Evolutionary conservation across 192 early-diverging fungal species (phyloP).

Genomic region (Coemansia sp.): DNA sequence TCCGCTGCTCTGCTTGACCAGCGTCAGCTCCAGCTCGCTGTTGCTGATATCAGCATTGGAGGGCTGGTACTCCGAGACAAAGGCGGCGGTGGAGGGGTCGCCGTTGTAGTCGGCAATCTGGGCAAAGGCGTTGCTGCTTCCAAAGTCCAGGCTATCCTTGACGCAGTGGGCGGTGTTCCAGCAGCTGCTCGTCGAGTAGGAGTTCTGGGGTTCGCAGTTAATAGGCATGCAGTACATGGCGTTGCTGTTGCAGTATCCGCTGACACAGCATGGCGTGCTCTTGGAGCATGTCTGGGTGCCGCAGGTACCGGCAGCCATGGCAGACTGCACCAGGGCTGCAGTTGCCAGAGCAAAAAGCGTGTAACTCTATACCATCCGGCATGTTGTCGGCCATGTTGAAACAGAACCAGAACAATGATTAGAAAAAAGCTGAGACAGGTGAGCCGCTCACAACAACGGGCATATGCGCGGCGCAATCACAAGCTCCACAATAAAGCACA

Average conservation of each 20-base stretch:
- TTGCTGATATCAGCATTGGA: conserved; percentile 50
- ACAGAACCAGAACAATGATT: neutral
- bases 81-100: conserved; percentile 51
- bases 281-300: conserved; percentile 37
- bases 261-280: conserved; percentile 45
- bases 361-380: conserved; percentile 24
- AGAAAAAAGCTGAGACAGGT: neutral
- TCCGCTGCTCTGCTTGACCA: conserved; percentile 49
- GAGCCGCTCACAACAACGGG: neutral
- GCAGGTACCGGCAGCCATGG: conserved; percentile 38
- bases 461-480: conserved; percentile 4
- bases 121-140: conserved; percentile 28
- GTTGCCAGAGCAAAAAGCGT: conserved; percentile 37
- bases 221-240: conserved; percentile 42
- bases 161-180: conserved; percentile 49
- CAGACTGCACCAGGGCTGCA: conserved; percentile 39
- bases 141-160: conserved; percentile 33
- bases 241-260: conserved; percentile 42
- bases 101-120: conserved; percentile 52
- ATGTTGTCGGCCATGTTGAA: neutral
- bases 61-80: conserved; percentile 58
- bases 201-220: conserved; percentile 47
- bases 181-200: conserved; percentile 41
- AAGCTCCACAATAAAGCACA: neutral
- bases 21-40: conserved; percentile 44